Percentiles rank a stretch among this genome's conserved stretches.
Conservation (phyloP, 345 rosid genomes). For the Turritis glabra region DNA sequence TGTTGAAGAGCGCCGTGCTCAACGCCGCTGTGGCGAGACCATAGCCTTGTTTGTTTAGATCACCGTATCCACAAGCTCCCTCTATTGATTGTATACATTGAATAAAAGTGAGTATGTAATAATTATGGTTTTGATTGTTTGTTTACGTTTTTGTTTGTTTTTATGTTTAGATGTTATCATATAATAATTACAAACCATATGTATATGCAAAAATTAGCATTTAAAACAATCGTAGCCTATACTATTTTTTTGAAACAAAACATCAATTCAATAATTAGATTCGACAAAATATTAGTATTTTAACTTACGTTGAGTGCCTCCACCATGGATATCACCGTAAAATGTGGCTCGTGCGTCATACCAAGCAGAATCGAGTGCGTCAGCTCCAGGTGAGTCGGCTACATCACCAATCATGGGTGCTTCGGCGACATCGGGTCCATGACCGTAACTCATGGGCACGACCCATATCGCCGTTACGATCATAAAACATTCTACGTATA, state of each 20-base stretch:
- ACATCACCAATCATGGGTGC: background rate
- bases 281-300: background rate
- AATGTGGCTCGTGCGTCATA: constrained; percentile 31
- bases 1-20: constrained; percentile 44
- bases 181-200: too few species aligned
- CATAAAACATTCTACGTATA: background rate
- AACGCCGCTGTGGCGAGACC: constrained; percentile 51
- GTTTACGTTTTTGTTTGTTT: background rate
- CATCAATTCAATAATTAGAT: too few species aligned
- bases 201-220: too few species aligned
- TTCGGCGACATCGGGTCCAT: background rate
- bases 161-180: background rate
- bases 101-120: background rate
- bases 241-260: too few species aligned
- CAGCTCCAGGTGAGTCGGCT: background rate
- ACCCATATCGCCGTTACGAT: background rate
- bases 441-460: background rate
- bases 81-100: constrained; percentile 30
- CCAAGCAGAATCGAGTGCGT: constrained; percentile 8
- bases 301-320: constrained; percentile 23
- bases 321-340: constrained; percentile 34
- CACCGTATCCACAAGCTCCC: constrained; percentile 67
- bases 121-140: background rate
- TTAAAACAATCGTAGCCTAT: too few species aligned
- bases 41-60: constrained; percentile 51